Evolutionary conservation across 2,329 filamentous ascomycete species (phyloP), one percentile per base, ranked within the genome.

Genomic region (Hypoxylon sp.): DNA sequence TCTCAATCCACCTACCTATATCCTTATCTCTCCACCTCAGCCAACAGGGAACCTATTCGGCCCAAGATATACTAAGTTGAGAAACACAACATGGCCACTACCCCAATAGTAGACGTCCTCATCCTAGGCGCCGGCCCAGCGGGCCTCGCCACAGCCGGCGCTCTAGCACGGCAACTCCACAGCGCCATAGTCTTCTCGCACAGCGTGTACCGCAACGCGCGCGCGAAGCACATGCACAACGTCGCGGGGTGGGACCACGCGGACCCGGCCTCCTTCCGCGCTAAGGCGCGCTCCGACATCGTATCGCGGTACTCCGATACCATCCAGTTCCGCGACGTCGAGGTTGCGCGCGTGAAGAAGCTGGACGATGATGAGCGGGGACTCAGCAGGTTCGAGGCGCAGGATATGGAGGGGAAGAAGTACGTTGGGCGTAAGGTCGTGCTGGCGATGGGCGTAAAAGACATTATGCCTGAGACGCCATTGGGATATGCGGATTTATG

Each of bases 401-500:
- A 76, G 0, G 87, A 88, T 65, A 78, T 74, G 0, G 37, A 78
- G 0, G 86, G 85, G 0, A 72, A 76, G 2, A 74, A 72, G 0
- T 90, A 84, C 72, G 70, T 76, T 8, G 87, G 87, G 0, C 80
- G 80, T 51, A 90, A 87, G 66, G 59, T 91, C 1, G 83, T 88
- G 0, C 76, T 91, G 0, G 88, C 86, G 0, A 87, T 80, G 0
- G 89, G 89, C 0, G 80, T 86, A 0, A 76, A 73, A 25, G 89
- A 91, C 69, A 70, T 86, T 0, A 73, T 85, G 33, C 85, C 85
- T 0, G 63, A 84, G 13, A 84, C 89, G 2, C 73, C 81, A 10
- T 22, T 42, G 1, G 88, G 89, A 0, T 90, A 87, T 67, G 79
- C 70, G 0, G 84, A 89, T 44, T 85, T 85, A 61, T 91, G 87